Evolutionary conservation across 306 rosid genomes (phyloP), one percentile per base, ranked within the genome.

Genomic region (Glycine tomentella): DNA sequence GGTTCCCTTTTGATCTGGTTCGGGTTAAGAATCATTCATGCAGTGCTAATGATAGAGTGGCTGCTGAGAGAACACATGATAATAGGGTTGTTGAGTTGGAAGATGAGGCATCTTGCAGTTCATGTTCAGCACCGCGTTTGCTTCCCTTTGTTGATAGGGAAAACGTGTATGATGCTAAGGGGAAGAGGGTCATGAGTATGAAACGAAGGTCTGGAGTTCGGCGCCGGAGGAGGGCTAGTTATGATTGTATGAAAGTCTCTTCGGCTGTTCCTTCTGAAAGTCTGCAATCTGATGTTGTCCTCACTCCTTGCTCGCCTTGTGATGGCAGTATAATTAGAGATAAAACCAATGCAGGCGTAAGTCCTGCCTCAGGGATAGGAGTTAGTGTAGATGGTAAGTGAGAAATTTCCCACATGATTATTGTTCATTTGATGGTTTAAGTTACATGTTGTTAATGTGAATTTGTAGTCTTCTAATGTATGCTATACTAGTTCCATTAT

Each of bases 1-100:
- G 87, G 84, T 88, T 92, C 75, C 97, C 98, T 17, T 90, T 89
- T 77, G 91, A 92, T 86, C 80, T 91, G 66, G 63, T 92, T 70
- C n/a, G 86, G 82, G 79, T 78, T 38, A 72, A 79, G 71, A 88
- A 58, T 63, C 84, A 82, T 52, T 62, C 75, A 2, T 73, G 74
- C 49, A 48, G 80, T 70, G 79, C 75, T 50, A 68, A 76, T 84
- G 88, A 70, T 62, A 82, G 70, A 69, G 34, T 56, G 55, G 68
- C 75, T 76, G 61, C 50, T 72, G 85, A 87, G 76, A 82, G 55
- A 12, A 81, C 17, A 53, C 59, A 11, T 72, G 46, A 25, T 59
- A 70, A 66, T 83, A 80, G 83, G 85, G n/a, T 80, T 83, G 80
- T 62, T 84, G 87, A 76, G 36, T 81, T 86, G 84, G 92, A 88